Base-by-base conservation (phyloP, 1,284 basidiomycete species). In the Garcileccinum viscosum region DNA sequence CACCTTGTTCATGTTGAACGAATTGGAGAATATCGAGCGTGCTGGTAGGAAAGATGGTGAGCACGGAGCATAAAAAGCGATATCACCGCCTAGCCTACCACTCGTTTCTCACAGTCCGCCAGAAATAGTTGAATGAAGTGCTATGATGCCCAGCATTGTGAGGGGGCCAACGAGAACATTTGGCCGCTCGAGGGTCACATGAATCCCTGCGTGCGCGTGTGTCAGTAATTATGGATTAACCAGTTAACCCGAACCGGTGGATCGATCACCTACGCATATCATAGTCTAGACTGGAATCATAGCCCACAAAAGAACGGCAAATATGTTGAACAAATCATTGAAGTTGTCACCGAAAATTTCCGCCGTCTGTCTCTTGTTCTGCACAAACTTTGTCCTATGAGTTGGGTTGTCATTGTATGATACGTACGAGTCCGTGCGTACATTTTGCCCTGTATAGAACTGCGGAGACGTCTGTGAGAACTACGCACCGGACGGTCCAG, bases 1-100 rank as follows among this genome's bases (percentile, higher is more conserved):
- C 62, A 44, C 47, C 70, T 44, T 66, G 64, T 72, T 44, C 71
- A 72, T 72, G 62, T 53, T 35, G 42, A 58, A 27, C n/a, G 38
- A 9, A 33, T 38, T 72, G 35, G 35, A 33, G 53, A 33, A 42
- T 33, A 50, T 42, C 37, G 68, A 17, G 19, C 67, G 19, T 38
- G 30, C 50, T 37, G 47, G 53, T 24, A n/a, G 44, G 59, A 19
- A 60, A 50, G 56, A 53, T 32, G 14, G 35, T 22, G 14, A 47
- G 9, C n/a, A n/a, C n/a, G n/a, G n/a, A n/a, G n/a, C 37, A 33
- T 42, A 66, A 38, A 19, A 47, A 44, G 32, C 42, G 35, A 30
- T 22, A 37, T 12, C 6, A 44, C n/a, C 17, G 24, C 35, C 14
- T 38, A 8, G 24, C 42, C n/a, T 44, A 44, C 53, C 33, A 15